phyloP scores from a whole-genome alignment of 495 filamentous ascomycete species.

The Stereocaulon alpinum region DNA sequence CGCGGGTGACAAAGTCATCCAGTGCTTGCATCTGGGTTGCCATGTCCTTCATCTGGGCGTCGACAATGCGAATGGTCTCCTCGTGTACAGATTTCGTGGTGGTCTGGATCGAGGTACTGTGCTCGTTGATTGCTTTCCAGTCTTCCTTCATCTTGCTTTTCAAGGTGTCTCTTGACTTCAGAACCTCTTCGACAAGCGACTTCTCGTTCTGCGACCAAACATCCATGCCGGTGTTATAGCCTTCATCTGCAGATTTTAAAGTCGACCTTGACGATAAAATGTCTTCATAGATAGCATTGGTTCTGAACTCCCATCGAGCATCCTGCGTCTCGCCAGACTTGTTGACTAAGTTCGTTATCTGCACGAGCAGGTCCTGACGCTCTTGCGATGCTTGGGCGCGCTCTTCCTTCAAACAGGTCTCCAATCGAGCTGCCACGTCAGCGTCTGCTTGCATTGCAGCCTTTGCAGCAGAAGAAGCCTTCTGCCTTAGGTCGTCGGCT shows the following conservation, averaged over 20 bases:
- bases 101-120: conserved; percentile 66
- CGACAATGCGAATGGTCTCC: conserved; percentile 84
- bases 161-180: conserved; percentile 60
- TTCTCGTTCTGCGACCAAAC: conserved; percentile 61
- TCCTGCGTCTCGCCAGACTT: conserved; percentile 63
- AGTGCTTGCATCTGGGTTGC: conserved; percentile 76
- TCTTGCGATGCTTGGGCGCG: conserved; percentile 62
- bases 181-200: conserved; percentile 57
- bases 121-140: conserved; percentile 75
- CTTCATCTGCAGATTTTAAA: conserved; percentile 51
- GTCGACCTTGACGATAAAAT: conserved; percentile 49
- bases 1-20: conserved; percentile 81
- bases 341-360: conserved; percentile 67
- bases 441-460: conserved; percentile 55
- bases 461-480: conserved; percentile 58
- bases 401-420: conserved; percentile 67
- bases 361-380: conserved; percentile 57
- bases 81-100: conserved; percentile 81
- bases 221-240: conserved; percentile 64
- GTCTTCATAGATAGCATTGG: conserved; percentile 50
- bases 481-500: conserved; percentile 55
- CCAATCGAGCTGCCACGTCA: conserved; percentile 53
- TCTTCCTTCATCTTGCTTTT: conserved; percentile 78
- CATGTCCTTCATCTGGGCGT: conserved; percentile 78
- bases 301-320: conserved; percentile 52